These are phyloP conservation scores for Dillenia suffruticosa DNA, from an alignment of 164 flowering plant genomes.

Conservation along the genomic window DNA sequence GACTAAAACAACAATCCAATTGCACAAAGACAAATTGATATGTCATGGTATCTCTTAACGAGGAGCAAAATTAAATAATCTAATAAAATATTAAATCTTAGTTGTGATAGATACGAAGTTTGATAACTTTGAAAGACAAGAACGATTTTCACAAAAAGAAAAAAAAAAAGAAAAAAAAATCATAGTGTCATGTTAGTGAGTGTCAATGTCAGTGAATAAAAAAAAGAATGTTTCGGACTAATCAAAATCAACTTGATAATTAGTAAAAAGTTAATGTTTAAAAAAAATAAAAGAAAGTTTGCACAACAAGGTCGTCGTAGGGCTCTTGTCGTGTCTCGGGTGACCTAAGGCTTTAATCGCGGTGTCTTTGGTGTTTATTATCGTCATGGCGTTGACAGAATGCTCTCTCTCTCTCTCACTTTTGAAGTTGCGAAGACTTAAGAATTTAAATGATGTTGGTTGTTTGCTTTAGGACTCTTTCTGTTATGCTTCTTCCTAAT, in stretches of 20 bases:
- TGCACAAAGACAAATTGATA: too few relatives aligned
- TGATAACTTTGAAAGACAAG: constrained; percentile 6
- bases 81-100: not conserved
- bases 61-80: not conserved
- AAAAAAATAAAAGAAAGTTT: constrained; percentile 17
- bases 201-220: constrained; percentile 33
- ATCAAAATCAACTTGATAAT: too few relatives aligned
- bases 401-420: constrained; percentile 6
- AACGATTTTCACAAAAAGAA: not conserved
- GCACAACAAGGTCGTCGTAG: constrained; percentile 25
- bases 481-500: constrained; percentile 8
- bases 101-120: not conserved
- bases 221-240: constrained; percentile 8
- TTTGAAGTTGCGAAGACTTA: not conserved
- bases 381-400: constrained; percentile 31
- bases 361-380: constrained; percentile 20
- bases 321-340: constrained; percentile 33
- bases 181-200: constrained; percentile 31
- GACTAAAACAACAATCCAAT: too few relatives aligned
- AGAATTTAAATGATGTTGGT: constrained; percentile 8
- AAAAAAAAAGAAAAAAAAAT: too few relatives aligned
- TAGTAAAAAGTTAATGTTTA: constrained; percentile 6
- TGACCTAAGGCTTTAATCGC: constrained; percentile 29
- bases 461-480: constrained; percentile 17
- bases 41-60: too few relatives aligned